Percentiles rank a stretch among this genome's conserved stretches.
Conservation (phyloP, 805 yeast genomes). For the Cyberlindnera xylosilytica region DNA sequence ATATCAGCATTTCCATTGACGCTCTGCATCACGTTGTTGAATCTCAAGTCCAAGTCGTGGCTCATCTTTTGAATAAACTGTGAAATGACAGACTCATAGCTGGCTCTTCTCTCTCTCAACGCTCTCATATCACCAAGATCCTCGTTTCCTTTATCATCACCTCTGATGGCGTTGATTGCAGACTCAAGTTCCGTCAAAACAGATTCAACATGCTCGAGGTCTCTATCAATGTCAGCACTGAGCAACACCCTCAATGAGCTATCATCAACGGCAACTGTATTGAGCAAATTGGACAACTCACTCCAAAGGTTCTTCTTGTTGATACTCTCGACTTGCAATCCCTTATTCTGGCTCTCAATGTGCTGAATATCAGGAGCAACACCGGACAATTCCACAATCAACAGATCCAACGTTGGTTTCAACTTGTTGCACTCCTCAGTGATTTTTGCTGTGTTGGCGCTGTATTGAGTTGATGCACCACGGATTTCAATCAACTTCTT, state of each 20-base stretch:
- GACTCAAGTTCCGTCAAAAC: constrained; percentile 54
- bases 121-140: constrained; percentile 66
- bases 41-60: constrained; percentile 39
- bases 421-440: constrained; percentile 52
- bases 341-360: constrained; percentile 74
- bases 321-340: constrained; percentile 77
- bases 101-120: constrained; percentile 57
- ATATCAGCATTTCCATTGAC: constrained; percentile 20
- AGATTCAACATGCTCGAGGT: constrained; percentile 49
- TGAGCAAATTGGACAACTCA: constrained; percentile 64
- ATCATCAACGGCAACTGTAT: constrained; percentile 65
- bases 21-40: constrained; percentile 34
- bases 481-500: constrained; percentile 51
- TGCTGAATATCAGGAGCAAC: constrained; percentile 65
- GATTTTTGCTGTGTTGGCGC: constrained; percentile 41
- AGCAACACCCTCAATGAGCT: constrained; percentile 47
- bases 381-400: constrained; percentile 58
- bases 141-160: constrained; percentile 38
- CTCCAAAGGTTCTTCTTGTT: constrained; percentile 75
- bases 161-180: constrained; percentile 64
- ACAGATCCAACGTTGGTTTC: constrained; percentile 51
- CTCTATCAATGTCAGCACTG: constrained; percentile 46
- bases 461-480: constrained; percentile 39
- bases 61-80: constrained; percentile 48
- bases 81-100: constrained; percentile 53